Evolutionary conservation across 768 basidiomycete genomes (phyloP).

Genomic region (Leccinum variicolor): DNA sequence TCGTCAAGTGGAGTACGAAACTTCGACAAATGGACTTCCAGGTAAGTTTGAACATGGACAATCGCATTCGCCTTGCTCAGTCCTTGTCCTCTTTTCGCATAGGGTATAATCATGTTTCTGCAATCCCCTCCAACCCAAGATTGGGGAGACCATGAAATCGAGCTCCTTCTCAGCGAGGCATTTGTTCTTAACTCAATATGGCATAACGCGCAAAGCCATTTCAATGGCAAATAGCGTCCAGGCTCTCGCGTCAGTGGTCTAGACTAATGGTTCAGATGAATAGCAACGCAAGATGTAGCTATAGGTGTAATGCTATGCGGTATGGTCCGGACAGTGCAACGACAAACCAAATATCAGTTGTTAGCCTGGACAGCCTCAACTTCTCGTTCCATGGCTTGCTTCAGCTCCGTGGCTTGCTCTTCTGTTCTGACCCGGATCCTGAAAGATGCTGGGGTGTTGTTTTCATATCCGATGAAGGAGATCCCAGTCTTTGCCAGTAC

Average conservation of each 20-base stretch:
- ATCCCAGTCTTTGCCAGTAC: constrained; percentile 50
- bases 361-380: constrained; percentile 42
- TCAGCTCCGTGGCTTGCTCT: constrained; percentile 53
- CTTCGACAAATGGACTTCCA: constrained; percentile 98
- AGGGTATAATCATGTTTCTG: constrained; percentile 99
- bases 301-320: constrained; percentile 23
- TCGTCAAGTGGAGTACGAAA: constrained; percentile 93
- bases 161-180: constrained; percentile 92
- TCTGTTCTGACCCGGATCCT: constrained; percentile 59
- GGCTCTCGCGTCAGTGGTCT: neutral
- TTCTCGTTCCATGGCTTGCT: constrained; percentile 60
- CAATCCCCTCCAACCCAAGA: constrained; percentile 88
- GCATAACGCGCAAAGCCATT: constrained; percentile 91
- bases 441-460: constrained; percentile 54
- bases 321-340: neutral
- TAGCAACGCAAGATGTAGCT: constrained; percentile 23
- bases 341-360: constrained; percentile 8
- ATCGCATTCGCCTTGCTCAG: neutral
- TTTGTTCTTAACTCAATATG: constrained; percentile 91
- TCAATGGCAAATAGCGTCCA: constrained; percentile 48
- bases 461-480: constrained; percentile 68
- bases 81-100: neutral
- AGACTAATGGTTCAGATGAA: constrained; percentile 3
- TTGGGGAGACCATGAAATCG: constrained; percentile 96
- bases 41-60: constrained; percentile 41